Conservation (phyloP, 2,329 filamentous ascomycete genomes). For the Neocatenulostroma microsporum region DNA sequence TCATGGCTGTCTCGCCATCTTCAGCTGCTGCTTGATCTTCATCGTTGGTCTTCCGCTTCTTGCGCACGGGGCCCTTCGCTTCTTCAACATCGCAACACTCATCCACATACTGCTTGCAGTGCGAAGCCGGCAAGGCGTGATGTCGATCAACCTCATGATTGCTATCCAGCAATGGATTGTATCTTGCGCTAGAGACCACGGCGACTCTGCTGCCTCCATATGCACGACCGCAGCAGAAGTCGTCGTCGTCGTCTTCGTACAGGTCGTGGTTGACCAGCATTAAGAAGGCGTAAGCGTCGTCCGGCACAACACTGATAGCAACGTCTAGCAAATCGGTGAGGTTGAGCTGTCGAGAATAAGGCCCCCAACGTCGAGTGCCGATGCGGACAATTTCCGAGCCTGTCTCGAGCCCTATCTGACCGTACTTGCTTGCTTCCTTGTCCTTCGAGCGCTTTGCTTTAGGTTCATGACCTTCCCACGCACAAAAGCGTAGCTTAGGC, state of each 20-base stretch:
- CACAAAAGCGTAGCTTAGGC: slow-evolving; percentile 37
- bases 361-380: slow-evolving; percentile 41
- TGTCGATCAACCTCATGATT: slow-evolving; percentile 38
- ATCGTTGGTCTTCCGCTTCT: slow-evolving; percentile 20
- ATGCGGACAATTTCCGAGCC: slow-evolving; percentile 41
- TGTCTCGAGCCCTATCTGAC: slow-evolving; percentile 42
- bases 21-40: slow-evolving; percentile 1
- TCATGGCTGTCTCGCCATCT: neutral
- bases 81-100: slow-evolving; percentile 17
- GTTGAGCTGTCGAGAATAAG: slow-evolving; percentile 49
- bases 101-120: slow-evolving; percentile 49
- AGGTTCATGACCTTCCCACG: slow-evolving; percentile 37
- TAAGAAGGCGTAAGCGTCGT: slow-evolving; percentile 52
- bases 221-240: slow-evolving; percentile 59
- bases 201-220: slow-evolving; percentile 57
- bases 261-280: slow-evolving; percentile 55
- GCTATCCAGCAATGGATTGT: slow-evolving; percentile 45
- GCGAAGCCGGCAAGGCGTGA: slow-evolving; percentile 59
- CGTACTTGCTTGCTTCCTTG: slow-evolving; percentile 10
- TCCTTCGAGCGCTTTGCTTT: slow-evolving; percentile 4
- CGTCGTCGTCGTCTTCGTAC: slow-evolving; percentile 58
- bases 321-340: slow-evolving; percentile 55
- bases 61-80: slow-evolving; percentile 4
- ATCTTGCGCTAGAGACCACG: slow-evolving; percentile 55
- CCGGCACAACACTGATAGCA: slow-evolving; percentile 46